Evolutionary conservation across 2,329 filamentous ascomycete genomes (phyloP).

Genomic region (Fragosphaeria purpurea): DNA sequence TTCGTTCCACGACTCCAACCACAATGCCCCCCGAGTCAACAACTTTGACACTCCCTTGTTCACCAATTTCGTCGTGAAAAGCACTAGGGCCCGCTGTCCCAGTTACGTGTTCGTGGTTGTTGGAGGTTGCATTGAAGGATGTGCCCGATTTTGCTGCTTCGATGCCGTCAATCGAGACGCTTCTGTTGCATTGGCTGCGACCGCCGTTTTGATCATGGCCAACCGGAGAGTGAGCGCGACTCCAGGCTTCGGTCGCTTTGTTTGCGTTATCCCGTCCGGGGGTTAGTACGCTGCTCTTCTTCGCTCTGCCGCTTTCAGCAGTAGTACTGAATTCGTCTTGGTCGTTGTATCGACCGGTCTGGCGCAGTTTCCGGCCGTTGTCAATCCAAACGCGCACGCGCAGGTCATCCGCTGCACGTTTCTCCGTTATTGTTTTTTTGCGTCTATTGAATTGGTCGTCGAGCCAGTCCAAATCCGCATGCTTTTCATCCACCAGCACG

Average conservation of each 20-base stretch:
- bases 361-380: neutral
- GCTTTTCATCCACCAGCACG: slow-evolving; percentile 9
- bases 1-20: slow-evolving; percentile 27
- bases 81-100: neutral
- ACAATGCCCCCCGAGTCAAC: slow-evolving; percentile 26
- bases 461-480: slow-evolving; percentile 9
- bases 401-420: slow-evolving; percentile 6
- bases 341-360: no score
- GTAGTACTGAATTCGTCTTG: no score
- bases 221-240: no score
- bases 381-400: slow-evolving; percentile 8
- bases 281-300: no score
- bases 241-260: no score
- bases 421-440: neutral
- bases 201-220: no score
- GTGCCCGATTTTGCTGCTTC: no score
- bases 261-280: no score
- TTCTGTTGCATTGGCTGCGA: no score
- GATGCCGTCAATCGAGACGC: no score
- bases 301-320: no score
- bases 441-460: slow-evolving; percentile 7
- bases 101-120: neutral
- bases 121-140: no score
- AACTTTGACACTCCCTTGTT: slow-evolving; percentile 21
- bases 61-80: neutral